Conservation (phyloP, 352 stramenopile genomes). For the Blastocystis sp. region DNA sequence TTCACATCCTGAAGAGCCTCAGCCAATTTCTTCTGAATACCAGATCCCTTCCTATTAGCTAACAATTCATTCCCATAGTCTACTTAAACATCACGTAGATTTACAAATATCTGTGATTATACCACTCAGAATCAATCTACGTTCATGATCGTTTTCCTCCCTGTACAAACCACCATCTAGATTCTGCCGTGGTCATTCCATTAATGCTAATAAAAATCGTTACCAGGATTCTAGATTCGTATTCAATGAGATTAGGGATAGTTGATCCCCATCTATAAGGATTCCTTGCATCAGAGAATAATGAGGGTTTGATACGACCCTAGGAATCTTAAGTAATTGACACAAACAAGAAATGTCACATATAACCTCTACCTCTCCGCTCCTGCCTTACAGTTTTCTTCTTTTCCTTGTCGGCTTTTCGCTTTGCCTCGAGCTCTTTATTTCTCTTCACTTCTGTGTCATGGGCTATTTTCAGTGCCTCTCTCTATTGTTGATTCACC, state of each 20-base stretch:
- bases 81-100: slow-evolving; percentile 40
- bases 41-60: slow-evolving; percentile 52
- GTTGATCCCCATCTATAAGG: no score
- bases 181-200: slow-evolving; percentile 36
- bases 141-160: neutral
- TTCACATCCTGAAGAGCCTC: slow-evolving; percentile 59
- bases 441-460: slow-evolving; percentile 52
- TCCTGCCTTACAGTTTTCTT: slow-evolving; percentile 23
- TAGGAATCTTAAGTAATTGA: neutral
- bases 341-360: slow-evolving; percentile 25
- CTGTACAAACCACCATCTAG: neutral
- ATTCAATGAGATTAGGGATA: neutral
- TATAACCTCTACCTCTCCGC: slow-evolving; percentile 6
- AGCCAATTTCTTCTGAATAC: slow-evolving; percentile 59
- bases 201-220: neutral
- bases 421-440: slow-evolving; percentile 42
- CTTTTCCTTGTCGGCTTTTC: slow-evolving; percentile 49
- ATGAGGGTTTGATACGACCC: no score
- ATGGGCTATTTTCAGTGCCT: slow-evolving; percentile 25
- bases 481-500: neutral
- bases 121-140: neutral
- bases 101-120: slow-evolving; percentile 9
- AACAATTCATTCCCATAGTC: neutral
- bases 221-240: neutral
- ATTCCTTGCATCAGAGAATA: no score